These are phyloP conservation scores for Metschnikowia similis DNA, from an alignment of 805 yeast genomes.

Conservation along the genomic window DNA sequence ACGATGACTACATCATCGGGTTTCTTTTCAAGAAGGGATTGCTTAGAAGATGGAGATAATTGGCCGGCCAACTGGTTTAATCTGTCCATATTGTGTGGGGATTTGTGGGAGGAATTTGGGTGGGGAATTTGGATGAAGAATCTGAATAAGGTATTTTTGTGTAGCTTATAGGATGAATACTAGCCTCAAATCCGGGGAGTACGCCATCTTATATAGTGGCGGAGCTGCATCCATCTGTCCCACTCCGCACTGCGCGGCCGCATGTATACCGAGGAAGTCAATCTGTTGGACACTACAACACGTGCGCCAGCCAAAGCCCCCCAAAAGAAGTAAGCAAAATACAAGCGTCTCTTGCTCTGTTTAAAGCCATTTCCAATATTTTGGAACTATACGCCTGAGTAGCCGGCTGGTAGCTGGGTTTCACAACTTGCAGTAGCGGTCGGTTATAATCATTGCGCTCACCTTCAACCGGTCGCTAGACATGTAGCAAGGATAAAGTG, in stretches of 20 bases:
- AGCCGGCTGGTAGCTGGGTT: no score
- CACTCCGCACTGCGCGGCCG: conserved; percentile 12
- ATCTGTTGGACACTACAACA: neutral
- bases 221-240: conserved; percentile 9
- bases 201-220: conserved; percentile 6
- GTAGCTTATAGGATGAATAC: neutral
- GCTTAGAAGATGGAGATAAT: conserved; percentile 38
- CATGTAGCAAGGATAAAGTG: no score
- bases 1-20: conserved; percentile 90
- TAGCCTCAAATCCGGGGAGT: conserved; percentile 1
- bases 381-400: no score
- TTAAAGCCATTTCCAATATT: no score
- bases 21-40: conserved; percentile 48
- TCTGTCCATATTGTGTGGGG: conserved; percentile 36
- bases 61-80: conserved; percentile 44
- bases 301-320: neutral
- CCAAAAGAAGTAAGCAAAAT: neutral
- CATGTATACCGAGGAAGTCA: conserved; percentile 1
- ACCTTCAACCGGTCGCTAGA: no score
- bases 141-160: neutral
- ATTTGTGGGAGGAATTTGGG: no score
- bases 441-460: no score
- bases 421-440: no score
- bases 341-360: no score
- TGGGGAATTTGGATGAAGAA: no score